A percentile compares a stretch with the other conserved stretches of the same genome.
These are phyloP conservation scores for Lodderomyces orthopsilosis DNA, from an alignment of 1,139 yeast species.

Conservation along the genomic window DNA sequence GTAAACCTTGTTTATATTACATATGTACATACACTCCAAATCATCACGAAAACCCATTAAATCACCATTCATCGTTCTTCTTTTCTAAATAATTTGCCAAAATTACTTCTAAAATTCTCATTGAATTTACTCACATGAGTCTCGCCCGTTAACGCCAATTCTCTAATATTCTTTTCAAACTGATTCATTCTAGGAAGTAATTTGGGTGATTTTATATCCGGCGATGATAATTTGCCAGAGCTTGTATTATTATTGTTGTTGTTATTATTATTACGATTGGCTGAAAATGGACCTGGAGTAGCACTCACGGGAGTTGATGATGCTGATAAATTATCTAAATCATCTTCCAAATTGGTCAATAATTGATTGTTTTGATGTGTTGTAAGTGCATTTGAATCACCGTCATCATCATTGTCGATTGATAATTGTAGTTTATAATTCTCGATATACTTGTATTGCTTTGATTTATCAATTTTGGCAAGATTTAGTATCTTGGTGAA, in stretches of 20 bases:
- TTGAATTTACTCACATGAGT: slow-evolving; percentile 56
- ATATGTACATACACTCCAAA: too few species aligned
- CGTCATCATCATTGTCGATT: slow-evolving; percentile 32
- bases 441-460: slow-evolving; percentile 54
- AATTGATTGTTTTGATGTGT: slow-evolving; percentile 36
- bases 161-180: slow-evolving; percentile 54
- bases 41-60: background rate
- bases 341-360: slow-evolving; percentile 24
- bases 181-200: slow-evolving; percentile 44
- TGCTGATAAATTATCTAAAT: slow-evolving; percentile 6
- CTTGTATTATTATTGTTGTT: background rate
- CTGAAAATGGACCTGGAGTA: background rate
- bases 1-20: too few species aligned
- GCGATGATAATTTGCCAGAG: slow-evolving; percentile 9
- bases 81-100: slow-evolving; percentile 58
- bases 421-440: slow-evolving; percentile 58
- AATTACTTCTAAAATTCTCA: slow-evolving; percentile 50
- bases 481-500: slow-evolving; percentile 63
- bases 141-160: slow-evolving; percentile 52
- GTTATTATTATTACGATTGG: background rate
- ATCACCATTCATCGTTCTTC: slow-evolving; percentile 22
- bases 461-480: slow-evolving; percentile 53
- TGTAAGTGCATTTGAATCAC: slow-evolving; percentile 17
- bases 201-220: slow-evolving; percentile 23
- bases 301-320: slow-evolving; percentile 15